Conservation (phyloP, 108 stramenopile species). For the Epithemia pelagica region DNA sequence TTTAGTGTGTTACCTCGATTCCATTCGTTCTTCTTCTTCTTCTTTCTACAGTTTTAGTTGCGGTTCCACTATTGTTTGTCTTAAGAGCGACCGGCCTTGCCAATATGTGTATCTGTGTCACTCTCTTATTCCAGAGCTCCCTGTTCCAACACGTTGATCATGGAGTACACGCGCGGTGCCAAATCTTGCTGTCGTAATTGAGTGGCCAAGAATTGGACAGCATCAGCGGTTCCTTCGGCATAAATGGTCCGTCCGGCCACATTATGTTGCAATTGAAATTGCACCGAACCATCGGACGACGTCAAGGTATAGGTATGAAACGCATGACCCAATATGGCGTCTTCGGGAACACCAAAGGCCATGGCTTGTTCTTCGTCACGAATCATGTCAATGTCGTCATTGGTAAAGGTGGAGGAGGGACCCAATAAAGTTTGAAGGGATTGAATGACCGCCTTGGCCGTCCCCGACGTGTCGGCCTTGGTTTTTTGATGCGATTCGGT, state of each 20-base stretch:
- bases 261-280: conserved; percentile 96
- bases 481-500: conserved; percentile 93
- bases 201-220: conserved; percentile 87
- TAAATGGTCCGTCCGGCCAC: conserved; percentile 94
- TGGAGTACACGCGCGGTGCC: conserved; percentile 62
- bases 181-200: conserved; percentile 28
- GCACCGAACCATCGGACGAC: conserved; percentile 84
- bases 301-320: conserved; percentile 96
- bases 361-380: conserved; percentile 74
- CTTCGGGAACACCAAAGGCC: conserved; percentile 91
- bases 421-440: conserved; percentile 66
- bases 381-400: conserved; percentile 87
- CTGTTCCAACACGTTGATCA: conserved; percentile 84
- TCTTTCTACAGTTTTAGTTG: no score
- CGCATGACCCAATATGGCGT: conserved; percentile 91
- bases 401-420: conserved; percentile 55
- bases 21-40: no score
- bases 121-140: conserved; percentile 84
- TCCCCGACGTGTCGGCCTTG: conserved; percentile 97
- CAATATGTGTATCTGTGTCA: no score
- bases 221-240: conserved; percentile 98
- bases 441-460: conserved; percentile 92
- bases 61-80: no score
- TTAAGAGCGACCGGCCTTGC: no score
- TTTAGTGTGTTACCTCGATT: no score